Conservation (phyloP, 352 stramenopile species). For the Globisporangium nagaii region DNA sequence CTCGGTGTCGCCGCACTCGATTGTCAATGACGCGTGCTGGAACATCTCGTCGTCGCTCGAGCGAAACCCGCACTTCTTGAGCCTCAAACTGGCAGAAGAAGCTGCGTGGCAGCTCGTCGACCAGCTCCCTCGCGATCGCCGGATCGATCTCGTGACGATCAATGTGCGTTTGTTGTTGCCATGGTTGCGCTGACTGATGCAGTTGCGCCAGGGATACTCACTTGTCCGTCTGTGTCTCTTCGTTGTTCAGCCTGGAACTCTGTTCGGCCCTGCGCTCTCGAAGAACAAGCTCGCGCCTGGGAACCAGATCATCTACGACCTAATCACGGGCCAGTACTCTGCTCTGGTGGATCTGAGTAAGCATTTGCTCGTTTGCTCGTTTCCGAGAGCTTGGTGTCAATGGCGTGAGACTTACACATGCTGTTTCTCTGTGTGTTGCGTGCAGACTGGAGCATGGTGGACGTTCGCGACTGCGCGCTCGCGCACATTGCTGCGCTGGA, state of each 20-base stretch:
- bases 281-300: slow-evolving; percentile 80
- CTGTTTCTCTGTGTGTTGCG: neutral
- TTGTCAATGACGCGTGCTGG: slow-evolving; percentile 83
- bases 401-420: neutral
- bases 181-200: neutral
- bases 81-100: slow-evolving; percentile 84
- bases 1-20: slow-evolving; percentile 63
- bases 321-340: slow-evolving; percentile 84
- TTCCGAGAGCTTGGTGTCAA: neutral
- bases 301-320: slow-evolving; percentile 85
- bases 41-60: slow-evolving; percentile 82
- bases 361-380: slow-evolving; percentile 1
- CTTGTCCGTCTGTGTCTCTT: neutral
- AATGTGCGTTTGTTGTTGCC: slow-evolving; percentile 39
- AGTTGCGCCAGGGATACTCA: neutral
- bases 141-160: slow-evolving; percentile 85
- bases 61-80: slow-evolving; percentile 85
- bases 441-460: slow-evolving; percentile 80
- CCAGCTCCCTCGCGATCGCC: slow-evolving; percentile 70
- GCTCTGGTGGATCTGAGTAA: slow-evolving; percentile 81
- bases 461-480: slow-evolving; percentile 80
- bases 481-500: slow-evolving; percentile 79
- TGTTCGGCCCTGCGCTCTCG: slow-evolving; percentile 77
- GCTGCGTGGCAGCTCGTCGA: slow-evolving; percentile 85
- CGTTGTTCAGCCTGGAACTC: slow-evolving; percentile 49